Evolutionary conservation across 768 basidiomycete genomes (phyloP), one percentile per base, ranked within the genome.

Genomic region (Tricholoma furcatifolium): DNA sequence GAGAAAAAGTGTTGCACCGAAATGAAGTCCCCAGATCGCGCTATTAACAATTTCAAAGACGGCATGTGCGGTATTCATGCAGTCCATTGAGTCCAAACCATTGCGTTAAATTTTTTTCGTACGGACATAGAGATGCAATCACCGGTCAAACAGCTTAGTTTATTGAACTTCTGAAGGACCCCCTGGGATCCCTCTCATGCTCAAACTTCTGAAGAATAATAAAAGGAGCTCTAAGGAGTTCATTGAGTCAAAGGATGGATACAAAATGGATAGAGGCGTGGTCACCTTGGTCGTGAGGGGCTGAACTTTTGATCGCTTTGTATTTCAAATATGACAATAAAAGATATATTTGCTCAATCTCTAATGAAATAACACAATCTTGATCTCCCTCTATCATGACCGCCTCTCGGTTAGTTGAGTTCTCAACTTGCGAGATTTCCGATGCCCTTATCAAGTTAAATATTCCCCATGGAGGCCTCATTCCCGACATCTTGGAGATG

Each of bases 401-500:
- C n/a, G 65, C 74, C 15, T 60, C 67, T 14, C 52, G 36, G 14
- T 44, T 61, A 34, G 54, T 31, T 31, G 47, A 62, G 1, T 83
- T 82, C 63, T 84, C 90, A 6, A 80, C 88, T 43, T 91, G 89
- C 71, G 91, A 95, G 71, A 74, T 96, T 7, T 93, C 93, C 0
- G 93, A 96, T 62, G 91, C 93, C 2, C 82, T 96, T 59, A 72
- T 93, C 59, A 94, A 91, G 69, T 82, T 95, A 31, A 81, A 82
- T 8, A 64, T 81, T 12, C 70, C 80, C 11, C 79, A 84, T 58
- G 93, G 91, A 1, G 93, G 94, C 1, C 76, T 83, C 61, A 76
- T 97, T n/a, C 85, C 91, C 3, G 92, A 93, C 65, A 79, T 97
- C 10, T 69, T 78, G 48, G 69, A 80, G 71, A 59, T 81, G 50